These are phyloP conservation scores for Penicillium glabrum DNA, from an alignment of 2,329 filamentous ascomycete genomes.

Conservation along the genomic window DNA sequence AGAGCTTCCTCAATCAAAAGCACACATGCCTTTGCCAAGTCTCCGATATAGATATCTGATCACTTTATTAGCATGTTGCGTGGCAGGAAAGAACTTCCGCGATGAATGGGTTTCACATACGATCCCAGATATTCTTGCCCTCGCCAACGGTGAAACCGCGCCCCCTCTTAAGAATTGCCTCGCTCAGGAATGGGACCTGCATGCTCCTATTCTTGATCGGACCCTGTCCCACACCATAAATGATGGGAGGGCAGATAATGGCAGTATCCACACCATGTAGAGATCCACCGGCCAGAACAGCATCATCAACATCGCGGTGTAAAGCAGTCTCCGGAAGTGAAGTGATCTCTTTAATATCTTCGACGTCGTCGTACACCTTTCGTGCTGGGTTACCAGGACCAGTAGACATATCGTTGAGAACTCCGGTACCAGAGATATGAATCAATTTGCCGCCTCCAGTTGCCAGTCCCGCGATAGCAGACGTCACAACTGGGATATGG, in stretches of 20 bases:
- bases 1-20: neutral
- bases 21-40: neutral
- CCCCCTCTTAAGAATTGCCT: neutral
- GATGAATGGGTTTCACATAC: neutral
- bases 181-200: constrained; percentile 1
- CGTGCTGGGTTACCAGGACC: neutral
- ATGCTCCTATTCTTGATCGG: constrained; percentile 4
- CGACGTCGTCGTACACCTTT: constrained; percentile 1
- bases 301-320: neutral
- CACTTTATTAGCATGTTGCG: neutral
- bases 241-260: constrained; percentile 1
- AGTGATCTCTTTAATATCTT: neutral
- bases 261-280: neutral
- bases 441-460: neutral
- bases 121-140: constrained; percentile 1
- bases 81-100: neutral
- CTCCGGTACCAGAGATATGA: constrained; percentile 3
- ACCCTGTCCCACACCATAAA: constrained; percentile 2
- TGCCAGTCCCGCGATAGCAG: neutral
- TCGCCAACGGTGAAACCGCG: neutral
- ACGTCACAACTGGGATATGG: neutral
- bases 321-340: neutral
- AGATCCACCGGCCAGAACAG: neutral
- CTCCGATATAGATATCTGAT: neutral
- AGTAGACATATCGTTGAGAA: constrained; percentile 3